Conservation (phyloP, 495 filamentous ascomycete genomes). For the Thermochaetoides thermophila region DNA sequence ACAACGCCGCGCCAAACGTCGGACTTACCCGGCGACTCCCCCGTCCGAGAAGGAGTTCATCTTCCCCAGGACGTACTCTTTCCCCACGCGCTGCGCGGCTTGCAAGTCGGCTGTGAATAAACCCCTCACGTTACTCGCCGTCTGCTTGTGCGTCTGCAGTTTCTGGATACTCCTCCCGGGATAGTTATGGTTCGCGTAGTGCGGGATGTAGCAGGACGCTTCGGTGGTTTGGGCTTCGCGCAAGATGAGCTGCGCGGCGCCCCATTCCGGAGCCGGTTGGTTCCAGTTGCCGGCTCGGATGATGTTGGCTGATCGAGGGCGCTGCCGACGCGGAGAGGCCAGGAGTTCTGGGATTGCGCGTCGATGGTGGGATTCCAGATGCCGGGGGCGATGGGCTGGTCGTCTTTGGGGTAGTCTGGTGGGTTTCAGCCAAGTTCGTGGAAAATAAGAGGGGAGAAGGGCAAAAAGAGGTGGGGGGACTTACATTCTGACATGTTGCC, state of each 20-base stretch:
- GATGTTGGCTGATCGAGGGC: conserved; percentile 28
- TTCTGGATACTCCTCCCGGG: conserved; percentile 35
- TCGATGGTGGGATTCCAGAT: conserved; percentile 40
- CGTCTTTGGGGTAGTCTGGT: conserved; percentile 26
- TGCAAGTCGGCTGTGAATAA: conserved; percentile 35
- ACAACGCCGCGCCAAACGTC: conserved; percentile 42
- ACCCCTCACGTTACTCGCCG: conserved; percentile 22
- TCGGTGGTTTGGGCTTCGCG: conserved; percentile 33
- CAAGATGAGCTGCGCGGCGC: conserved; percentile 31
- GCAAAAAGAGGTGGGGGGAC: conserved; percentile 3
- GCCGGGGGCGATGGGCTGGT: conserved; percentile 38
- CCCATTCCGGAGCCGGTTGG: conserved; percentile 34
- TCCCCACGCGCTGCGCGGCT: conserved; percentile 29
- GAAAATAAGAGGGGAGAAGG: background rate
- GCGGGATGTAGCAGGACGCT: conserved; percentile 36
- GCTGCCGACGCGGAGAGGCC: conserved; percentile 37
- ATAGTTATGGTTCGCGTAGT: conserved; percentile 47
- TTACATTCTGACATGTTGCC: conserved; percentile 49
- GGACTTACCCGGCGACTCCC: conserved; percentile 38
- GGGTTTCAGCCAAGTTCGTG: background rate
- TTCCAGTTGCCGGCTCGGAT: conserved; percentile 48
- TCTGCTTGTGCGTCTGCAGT: conserved; percentile 37
- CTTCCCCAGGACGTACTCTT: conserved; percentile 43
- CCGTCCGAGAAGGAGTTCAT: conserved; percentile 41
- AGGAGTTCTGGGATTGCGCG: conserved; percentile 38